phyloP scores from a whole-genome alignment of 306 rosid genomes.

The Prunus mongolica region DNA sequence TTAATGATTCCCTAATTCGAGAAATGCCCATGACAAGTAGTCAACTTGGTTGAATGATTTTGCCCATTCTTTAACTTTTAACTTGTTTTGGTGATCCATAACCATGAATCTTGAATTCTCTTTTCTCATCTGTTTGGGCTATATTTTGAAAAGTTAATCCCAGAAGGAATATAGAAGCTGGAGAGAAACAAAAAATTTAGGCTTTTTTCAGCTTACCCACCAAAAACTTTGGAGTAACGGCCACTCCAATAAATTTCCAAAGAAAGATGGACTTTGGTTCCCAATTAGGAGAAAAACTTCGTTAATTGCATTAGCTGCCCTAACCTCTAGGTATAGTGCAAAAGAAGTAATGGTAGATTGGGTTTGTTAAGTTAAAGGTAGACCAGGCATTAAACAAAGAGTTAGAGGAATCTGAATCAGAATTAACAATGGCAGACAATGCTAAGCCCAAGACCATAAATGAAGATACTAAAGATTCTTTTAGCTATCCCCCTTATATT shows the following conservation, averaged over 20 bases:
- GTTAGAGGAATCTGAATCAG: background rate
- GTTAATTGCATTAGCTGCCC: background rate
- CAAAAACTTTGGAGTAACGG: conserved; percentile 13
- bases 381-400: background rate
- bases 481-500: background rate
- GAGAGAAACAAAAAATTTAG: background rate
- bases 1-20: conserved; percentile 2
- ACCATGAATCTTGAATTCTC: background rate
- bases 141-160: background rate
- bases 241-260: conserved; percentile 2
- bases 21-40: background rate
- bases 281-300: background rate
- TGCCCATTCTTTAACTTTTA: background rate
- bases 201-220: conserved; percentile 9
- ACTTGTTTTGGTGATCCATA: background rate
- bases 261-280: background rate
- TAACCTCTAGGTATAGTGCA: background rate
- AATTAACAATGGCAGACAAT: background rate
- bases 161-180: background rate
- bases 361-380: background rate
- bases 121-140: background rate
- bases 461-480: background rate
- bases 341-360: background rate
- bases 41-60: conserved; percentile 6
- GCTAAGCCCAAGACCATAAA: background rate